Evolutionary conservation across 2,329 filamentous ascomycete species (phyloP), one percentile per base, ranked within the genome.

Genomic region (Passalora sequoiae): DNA sequence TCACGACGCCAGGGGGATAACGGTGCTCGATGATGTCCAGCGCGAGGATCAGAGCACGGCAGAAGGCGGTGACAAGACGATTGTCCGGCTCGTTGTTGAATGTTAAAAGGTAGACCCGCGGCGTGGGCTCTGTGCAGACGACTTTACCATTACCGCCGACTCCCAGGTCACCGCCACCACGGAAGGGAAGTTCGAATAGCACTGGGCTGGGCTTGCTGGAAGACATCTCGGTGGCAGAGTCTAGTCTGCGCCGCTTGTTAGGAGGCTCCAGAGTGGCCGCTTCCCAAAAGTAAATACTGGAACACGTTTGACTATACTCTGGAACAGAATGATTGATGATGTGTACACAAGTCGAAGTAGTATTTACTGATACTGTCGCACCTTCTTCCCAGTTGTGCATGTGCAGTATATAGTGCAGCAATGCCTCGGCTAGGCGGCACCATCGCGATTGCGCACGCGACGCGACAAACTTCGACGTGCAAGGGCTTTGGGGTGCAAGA

Each of bases 1-100:
- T 70, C 10, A 92, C 73, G 4, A 89, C 85, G 40, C 86, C 86
- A n/a, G 76, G 75, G 0, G 77, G 72, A 57, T 83, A 73, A 41
- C 73, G 74, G 46, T 80, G 76, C 64, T 89, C 83, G 58, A 92
- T 68, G 16, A 86, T 79, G 67, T 92, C 85, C 49, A 92, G 78
- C 3, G 85, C 83, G 8, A 81, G 69, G 22, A 86, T 69, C 27
- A 91, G 66, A 9, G 85, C 74, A 45, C 76, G 69, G 67, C 82
- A 83, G 58, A 89, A 84, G 28, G 74, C 32, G 57, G 80, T 79
- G 1, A 80, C 83, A 33, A 91, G 74, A 27, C 86, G 78, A 68
- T 91, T 92, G 68, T 92, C 86, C 1, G 81, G 80, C 1, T 83
- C 79, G 7, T 81, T 83, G 44, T 69, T 70, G 64, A 86, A 84